phyloP scores from a whole-genome alignment of 2,329 filamentous ascomycete genomes.

The Stachybotrys chartarum region DNA sequence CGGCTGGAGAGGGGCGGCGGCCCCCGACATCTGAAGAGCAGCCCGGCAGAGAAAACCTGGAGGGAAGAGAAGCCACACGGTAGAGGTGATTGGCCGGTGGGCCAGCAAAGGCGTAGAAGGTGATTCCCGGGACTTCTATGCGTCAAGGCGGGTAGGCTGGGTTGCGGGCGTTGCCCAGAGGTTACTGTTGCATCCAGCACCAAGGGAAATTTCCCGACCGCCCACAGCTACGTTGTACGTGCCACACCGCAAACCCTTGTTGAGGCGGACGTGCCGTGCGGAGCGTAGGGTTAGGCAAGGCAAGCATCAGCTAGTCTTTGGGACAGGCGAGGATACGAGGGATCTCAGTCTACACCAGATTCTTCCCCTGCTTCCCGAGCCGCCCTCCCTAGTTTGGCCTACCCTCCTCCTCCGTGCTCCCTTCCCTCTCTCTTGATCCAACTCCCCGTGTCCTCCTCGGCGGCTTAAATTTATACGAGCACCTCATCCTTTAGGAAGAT shows the following conservation, averaged over 20 bases:
- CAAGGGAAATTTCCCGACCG: neutral
- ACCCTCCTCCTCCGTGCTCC: neutral
- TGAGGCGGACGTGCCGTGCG: neutral
- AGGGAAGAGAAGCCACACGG: no score
- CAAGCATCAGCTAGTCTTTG: neutral
- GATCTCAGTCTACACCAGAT: neutral
- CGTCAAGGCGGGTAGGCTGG: neutral
- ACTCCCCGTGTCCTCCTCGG: no score
- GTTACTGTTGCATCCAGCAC: neutral
- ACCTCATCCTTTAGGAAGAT: neutral
- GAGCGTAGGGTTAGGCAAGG: neutral
- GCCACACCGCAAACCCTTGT: neutral
- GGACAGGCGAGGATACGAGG: neutral
- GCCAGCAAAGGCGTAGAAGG: neutral
- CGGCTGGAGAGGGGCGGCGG: no score
- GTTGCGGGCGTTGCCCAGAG: neutral
- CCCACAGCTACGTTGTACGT: neutral
- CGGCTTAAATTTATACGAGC: neutral
- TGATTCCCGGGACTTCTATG: neutral
- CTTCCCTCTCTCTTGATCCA: neutral
- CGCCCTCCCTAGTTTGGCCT: no score
- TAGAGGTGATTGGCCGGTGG: no score
- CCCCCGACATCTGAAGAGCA: no score
- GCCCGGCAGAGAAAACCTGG: no score
- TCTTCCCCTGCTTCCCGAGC: neutral